Evolutionary conservation across 495 filamentous ascomycete genomes (phyloP), one percentile per base, ranked within the genome.

Genomic region (Penicilliopsis zonata): DNA sequence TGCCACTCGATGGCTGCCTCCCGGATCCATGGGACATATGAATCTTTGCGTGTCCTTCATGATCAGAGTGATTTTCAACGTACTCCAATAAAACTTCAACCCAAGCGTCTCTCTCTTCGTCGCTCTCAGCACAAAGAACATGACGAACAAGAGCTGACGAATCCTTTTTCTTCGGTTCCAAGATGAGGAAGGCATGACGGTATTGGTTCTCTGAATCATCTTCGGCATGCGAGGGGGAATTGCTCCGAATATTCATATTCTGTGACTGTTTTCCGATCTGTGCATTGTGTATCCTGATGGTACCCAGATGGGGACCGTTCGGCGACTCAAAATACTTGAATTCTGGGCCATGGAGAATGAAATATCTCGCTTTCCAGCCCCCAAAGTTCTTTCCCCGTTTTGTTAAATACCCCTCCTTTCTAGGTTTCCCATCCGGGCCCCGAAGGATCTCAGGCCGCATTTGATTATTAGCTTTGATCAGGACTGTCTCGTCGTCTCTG

Each of bases 331-430:
- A 95, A 50, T 98, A 96, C 45, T 79, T 85, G 40, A 98, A 57
- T 21, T 84, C 69, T 10, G 92, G 83, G 2, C 86, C 86, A 46
- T 96, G 84, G 1, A 98, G 70, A 27, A 94, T 69, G 44, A 98
- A 98, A 50, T 82, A 96, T 34, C 90, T 70, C 10, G 84, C 85
- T 52, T 98, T 98, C 90, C 90, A 98, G n/a, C 90, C 90, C 15
- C 90, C 90, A 56, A 96, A 96, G 43, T 94, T 95, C 63, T 98
- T 98, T 16, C 90, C 90, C 35, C 81, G 67, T 59, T 98, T 98
- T 5, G 90, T 95, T 18, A 98, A 63, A 62, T 95, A 96, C 10
- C 90, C 90, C 48, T 78, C 86, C 47, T 87, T 88, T 39, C 76
- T 65, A 1, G 79, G 74, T 33, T 74, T 75, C 2, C 74, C 76